A percentile compares a stretch with the other conserved stretches of the same genome.
Conservation (phyloP, 169 alveolate genomes). For the Plasmodium gaboni region DNA sequence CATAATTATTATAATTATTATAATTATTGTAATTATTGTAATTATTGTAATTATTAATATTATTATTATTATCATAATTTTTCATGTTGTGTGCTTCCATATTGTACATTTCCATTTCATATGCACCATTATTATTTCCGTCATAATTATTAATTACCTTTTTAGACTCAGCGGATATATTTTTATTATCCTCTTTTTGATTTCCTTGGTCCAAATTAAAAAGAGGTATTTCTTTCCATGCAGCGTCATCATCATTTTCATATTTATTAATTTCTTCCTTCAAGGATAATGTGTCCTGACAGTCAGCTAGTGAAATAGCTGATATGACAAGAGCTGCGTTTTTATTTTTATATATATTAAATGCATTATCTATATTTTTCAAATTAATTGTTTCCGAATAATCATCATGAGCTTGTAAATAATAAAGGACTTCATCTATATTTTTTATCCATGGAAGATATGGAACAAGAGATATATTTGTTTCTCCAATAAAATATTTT, state of each 20-base stretch:
- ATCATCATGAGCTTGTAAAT: slow-evolving; percentile 85
- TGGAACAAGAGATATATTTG: slow-evolving; percentile 83
- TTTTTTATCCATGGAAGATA: slow-evolving; percentile 87
- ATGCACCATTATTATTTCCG: not conserved
- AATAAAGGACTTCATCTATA: slow-evolving; percentile 81
- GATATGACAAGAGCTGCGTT: slow-evolving; percentile 62
- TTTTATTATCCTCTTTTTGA: not conserved
- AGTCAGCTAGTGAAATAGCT: slow-evolving; percentile 72
- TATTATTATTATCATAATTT: not conserved
- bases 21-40: not conserved
- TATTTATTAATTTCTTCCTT: slow-evolving; percentile 41
- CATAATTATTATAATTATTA: slow-evolving; percentile 1
- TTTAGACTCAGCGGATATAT: not conserved
- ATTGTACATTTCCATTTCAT: not conserved
- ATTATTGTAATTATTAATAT: not conserved
- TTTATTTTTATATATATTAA: slow-evolving; percentile 61
- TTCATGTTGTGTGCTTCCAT: not conserved
- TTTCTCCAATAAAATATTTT: slow-evolving; percentile 86
- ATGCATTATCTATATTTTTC: slow-evolving; percentile 77
- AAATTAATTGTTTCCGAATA: slow-evolving; percentile 84
- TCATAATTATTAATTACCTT: not conserved
- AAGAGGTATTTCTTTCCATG: slow-evolving; percentile 41
- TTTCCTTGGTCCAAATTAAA: slow-evolving; percentile 5
- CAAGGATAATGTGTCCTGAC: slow-evolving; percentile 20
- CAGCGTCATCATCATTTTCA: slow-evolving; percentile 37